A percentile compares a stretch with the other conserved stretches of the same genome.
These are phyloP conservation scores for Pistacia vera DNA, from an alignment of 345 rosid genomes.

Conservation along the genomic window DNA sequence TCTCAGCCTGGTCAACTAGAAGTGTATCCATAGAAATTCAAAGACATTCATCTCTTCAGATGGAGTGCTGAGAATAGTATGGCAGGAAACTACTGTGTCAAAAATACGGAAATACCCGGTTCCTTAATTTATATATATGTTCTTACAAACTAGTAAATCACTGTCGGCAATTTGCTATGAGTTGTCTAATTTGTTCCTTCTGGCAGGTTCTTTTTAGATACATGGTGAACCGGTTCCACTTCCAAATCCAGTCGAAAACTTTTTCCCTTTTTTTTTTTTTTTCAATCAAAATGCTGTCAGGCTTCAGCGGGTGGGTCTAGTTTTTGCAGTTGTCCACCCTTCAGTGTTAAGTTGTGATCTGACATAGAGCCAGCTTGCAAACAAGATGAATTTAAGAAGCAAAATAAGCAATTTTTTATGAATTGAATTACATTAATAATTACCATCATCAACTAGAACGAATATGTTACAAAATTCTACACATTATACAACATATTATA, in stretches of 20 bases:
- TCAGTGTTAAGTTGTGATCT: not conserved
- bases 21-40: too few species aligned
- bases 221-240: not conserved
- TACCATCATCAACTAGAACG: constrained; percentile 18
- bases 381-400: not conserved
- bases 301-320: not conserved
- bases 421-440: constrained; percentile 20
- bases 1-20: too few species aligned
- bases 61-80: too few species aligned
- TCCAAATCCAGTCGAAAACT: too few species aligned
- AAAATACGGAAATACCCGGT: not conserved
- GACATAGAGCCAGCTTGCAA: not conserved
- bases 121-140: not conserved
- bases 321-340: not conserved
- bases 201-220: not conserved
- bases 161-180: not conserved
- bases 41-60: too few species aligned
- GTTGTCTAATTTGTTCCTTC: not conserved
- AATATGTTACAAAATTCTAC: constrained; percentile 41
- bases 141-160: not conserved
- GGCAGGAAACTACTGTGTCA: too few species aligned
- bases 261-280: not conserved
- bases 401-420: not conserved
- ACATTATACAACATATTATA: constrained; percentile 17
- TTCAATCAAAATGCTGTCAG: constrained; percentile 3